Evolutionary conservation across 352 stramenopile genomes (phyloP).

Genomic region (Phytophthora cactorum): DNA sequence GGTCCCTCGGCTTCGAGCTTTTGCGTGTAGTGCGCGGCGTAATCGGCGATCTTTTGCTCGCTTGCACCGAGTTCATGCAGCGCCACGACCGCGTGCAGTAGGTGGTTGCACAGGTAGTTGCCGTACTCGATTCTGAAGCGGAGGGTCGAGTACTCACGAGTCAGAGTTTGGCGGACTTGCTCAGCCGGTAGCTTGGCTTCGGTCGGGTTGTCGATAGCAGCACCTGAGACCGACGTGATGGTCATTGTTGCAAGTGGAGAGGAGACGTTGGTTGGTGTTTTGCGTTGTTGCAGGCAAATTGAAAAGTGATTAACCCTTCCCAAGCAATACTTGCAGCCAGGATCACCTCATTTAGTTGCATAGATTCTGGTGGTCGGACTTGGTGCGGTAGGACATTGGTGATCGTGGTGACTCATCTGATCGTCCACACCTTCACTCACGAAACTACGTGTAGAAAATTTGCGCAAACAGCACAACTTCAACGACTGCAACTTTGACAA

Average conservation of each 20-base stretch:
- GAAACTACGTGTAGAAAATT: neutral
- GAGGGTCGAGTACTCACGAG: constrained; percentile 40
- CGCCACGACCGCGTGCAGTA: constrained; percentile 48
- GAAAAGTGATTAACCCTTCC: constrained; percentile 13
- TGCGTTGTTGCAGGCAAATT: constrained; percentile 11
- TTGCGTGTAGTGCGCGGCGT: constrained; percentile 35
- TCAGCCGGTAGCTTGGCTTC: constrained; percentile 26
- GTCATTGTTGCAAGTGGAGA: constrained; percentile 9
- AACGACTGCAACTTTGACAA: constrained; percentile 9
- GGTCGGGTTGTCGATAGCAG: neutral
- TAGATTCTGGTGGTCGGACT: constrained; percentile 25
- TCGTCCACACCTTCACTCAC: constrained; percentile 30
- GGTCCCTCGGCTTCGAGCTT: constrained; percentile 39
- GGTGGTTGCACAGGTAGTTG: constrained; percentile 46
- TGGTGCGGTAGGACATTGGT: constrained; percentile 26
- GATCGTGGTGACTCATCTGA: constrained; percentile 22
- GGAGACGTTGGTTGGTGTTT: neutral
- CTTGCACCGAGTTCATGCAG: constrained; percentile 43
- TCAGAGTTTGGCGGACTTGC: constrained; percentile 36
- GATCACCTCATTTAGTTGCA: neutral
- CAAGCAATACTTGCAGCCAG: neutral
- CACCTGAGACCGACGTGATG: neutral
- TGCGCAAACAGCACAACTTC: constrained; percentile 18
- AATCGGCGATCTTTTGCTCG: constrained; percentile 38
- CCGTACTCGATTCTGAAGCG: constrained; percentile 47